These are phyloP conservation scores for Neurospora sp. DNA, from an alignment of 2,329 filamentous ascomycete species.

Conservation along the genomic window DNA sequence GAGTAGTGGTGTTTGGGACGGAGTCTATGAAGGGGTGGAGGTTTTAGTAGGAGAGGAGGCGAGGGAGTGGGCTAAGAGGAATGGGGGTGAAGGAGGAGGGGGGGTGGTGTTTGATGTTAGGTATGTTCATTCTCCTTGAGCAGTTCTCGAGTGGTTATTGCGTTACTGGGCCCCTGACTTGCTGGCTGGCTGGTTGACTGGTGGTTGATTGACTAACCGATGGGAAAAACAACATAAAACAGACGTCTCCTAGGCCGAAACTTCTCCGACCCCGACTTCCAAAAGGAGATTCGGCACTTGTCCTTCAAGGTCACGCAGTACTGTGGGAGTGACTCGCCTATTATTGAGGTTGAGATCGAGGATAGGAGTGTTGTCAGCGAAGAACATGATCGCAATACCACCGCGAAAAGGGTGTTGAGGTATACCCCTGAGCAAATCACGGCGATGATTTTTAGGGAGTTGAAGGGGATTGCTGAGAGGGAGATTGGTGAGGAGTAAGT, in stretches of 20 bases:
- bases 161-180: too few species aligned
- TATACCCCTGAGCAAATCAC: constrained; percentile 53
- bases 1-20: constrained; percentile 1
- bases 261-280: constrained; percentile 72
- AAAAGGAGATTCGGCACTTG: constrained; percentile 94
- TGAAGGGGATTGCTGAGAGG: constrained; percentile 57
- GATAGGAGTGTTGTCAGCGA: too few species aligned
- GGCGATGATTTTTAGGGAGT: constrained; percentile 51
- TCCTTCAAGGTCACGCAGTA: constrained; percentile 58
- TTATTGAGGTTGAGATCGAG: constrained; percentile 59
- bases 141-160: too few species aligned
- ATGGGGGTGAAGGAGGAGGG: neutral
- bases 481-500: constrained; percentile 61
- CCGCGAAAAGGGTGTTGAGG: constrained; percentile 30
- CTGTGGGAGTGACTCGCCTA: constrained; percentile 62
- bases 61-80: neutral
- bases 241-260: constrained; percentile 72
- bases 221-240: constrained; percentile 2
- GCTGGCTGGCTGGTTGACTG: constrained; percentile 23
- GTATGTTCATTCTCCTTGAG: neutral
- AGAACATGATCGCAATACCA: constrained; percentile 11
- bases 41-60: neutral
- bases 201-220: constrained; percentile 67
- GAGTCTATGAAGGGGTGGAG: neutral
- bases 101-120: neutral